phyloP scores from a whole-genome alignment of 2,329 filamentous ascomycete species.

The Beauveria rudraprayagi region DNA sequence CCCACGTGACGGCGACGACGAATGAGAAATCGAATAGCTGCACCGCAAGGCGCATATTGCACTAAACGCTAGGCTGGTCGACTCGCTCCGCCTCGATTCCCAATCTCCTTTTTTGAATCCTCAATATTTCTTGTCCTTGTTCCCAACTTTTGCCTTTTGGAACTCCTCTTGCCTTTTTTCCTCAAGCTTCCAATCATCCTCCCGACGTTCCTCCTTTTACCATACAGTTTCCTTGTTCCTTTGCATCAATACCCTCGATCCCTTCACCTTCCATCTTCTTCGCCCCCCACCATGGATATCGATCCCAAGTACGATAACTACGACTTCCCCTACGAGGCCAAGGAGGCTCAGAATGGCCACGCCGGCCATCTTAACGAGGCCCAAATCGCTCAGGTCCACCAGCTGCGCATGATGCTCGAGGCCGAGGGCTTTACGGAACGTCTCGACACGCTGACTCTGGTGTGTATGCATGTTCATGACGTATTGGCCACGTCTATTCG shows the following conservation, averaged over 20 bases:
- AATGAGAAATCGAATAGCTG: too few species aligned
- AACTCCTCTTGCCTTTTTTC: background rate
- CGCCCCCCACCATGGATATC: conserved; percentile 42
- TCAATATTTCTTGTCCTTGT: background rate
- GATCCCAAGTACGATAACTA: conserved; percentile 95
- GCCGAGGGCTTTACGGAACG: conserved; percentile 71
- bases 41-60: background rate
- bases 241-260: conserved; percentile 2
- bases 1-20: too few species aligned
- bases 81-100: conserved; percentile 10
- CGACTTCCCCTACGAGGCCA: conserved; percentile 77
- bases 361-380: conserved; percentile 77
- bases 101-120: conserved; percentile 1
- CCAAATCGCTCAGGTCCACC: conserved; percentile 82
- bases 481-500: background rate
- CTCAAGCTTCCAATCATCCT: background rate
- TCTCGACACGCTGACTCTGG: conserved; percentile 86
- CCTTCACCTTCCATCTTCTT: conserved; percentile 9
- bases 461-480: conserved; percentile 35
- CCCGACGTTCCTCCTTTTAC: background rate
- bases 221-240: background rate
- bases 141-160: conserved; percentile 8
- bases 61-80: background rate
- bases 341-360: conserved; percentile 65
- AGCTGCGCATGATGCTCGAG: conserved; percentile 82